phyloP scores from a whole-genome alignment of 495 filamentous ascomycete species.

The Talaromyces adpressus region DNA sequence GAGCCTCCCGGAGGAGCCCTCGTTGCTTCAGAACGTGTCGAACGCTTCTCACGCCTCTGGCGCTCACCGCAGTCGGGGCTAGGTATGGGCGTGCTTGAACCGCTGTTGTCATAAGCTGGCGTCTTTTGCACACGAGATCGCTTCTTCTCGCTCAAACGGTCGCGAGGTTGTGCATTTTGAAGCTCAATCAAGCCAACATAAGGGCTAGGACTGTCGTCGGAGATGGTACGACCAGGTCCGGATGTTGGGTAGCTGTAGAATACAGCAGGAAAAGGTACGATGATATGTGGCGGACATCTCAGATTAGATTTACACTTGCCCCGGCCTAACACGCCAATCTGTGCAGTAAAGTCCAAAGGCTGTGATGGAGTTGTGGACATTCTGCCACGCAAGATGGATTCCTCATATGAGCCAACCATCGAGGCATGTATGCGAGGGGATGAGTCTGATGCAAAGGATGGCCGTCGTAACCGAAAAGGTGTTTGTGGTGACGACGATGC shows the following conservation, averaged over 20 bases:
- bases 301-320: conserved; percentile 84
- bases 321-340: conserved; percentile 88
- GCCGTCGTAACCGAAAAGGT: conserved; percentile 54
- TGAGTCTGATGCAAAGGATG: conserved; percentile 66
- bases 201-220: conserved; percentile 83
- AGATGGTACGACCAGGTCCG: conserved; percentile 48
- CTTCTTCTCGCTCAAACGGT: conserved; percentile 34
- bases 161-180: conserved; percentile 60
- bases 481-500: conserved; percentile 55
- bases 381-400: conserved; percentile 86
- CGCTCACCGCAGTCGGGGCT: conserved; percentile 7
- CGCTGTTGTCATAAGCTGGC: conserved; percentile 20
- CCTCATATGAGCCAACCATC: conserved; percentile 97
- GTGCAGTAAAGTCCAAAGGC: conserved; percentile 86
- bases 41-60: conserved; percentile 43
- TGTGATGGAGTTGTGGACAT: conserved; percentile 97
- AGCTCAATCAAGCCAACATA: conserved; percentile 95
- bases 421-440: conserved; percentile 80
- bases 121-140: conserved; percentile 42
- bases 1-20: conserved; percentile 73
- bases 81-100: conserved; percentile 11
- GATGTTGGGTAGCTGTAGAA: conserved; percentile 86
- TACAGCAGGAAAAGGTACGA: conserved; percentile 88
- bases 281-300: conserved; percentile 85
- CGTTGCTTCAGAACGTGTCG: conserved; percentile 58